Base-by-base conservation (phyloP, 352 stramenopile genomes). In the Phytophthora idaei region DNA sequence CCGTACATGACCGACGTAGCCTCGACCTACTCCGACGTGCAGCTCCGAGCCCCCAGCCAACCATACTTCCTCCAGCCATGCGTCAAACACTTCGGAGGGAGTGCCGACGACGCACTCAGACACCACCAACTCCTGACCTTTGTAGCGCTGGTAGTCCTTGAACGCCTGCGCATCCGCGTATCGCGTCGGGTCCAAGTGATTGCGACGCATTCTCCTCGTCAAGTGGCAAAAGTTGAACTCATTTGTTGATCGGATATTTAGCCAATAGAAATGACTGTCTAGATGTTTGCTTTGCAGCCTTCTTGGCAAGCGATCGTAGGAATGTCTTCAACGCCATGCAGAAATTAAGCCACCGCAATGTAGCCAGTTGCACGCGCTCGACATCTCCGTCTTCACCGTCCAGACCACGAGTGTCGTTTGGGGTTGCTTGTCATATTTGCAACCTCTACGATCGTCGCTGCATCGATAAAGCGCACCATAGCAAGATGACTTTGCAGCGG, bases 51-150 rank as follows among this genome's bases (percentile, higher is more conserved):
- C 50, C 8, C 61, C 51, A 3, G 52, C 57, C 31, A 78, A 39
- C 85, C 85, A 93, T 12, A 85, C 70, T 50, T 81, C 21, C 48
- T 80, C 45, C 29, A 92, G 57, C 83, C 84, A 93, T 27, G 73
- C 77, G 56, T 93, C 82, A 17, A 93, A 90, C 11, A 81, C 81
- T 14, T 89, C 65, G n/a, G 53, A 80, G 0, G 73, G 68, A 15
- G 74, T 67, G 1, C 69, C 73, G 3, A 78, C 46, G 12, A 92
- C 75, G 39, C 89, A 79, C 56, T 80, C 66, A 8, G 80, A 88
- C 32, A 87, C 70, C 12, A 89, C 70, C 34, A 85, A 42, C 72
- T 93, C 85, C 59, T 90, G 83, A 0, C 83, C 85, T 31, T 80
- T 77, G 45, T 81, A 31, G 5, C 69, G 64, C 36, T 69, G 50